Evolutionary conservation across 1,284 basidiomycete genomes (phyloP), one percentile per base, ranked within the genome.

Genomic region (Clitocybe nebularis): DNA sequence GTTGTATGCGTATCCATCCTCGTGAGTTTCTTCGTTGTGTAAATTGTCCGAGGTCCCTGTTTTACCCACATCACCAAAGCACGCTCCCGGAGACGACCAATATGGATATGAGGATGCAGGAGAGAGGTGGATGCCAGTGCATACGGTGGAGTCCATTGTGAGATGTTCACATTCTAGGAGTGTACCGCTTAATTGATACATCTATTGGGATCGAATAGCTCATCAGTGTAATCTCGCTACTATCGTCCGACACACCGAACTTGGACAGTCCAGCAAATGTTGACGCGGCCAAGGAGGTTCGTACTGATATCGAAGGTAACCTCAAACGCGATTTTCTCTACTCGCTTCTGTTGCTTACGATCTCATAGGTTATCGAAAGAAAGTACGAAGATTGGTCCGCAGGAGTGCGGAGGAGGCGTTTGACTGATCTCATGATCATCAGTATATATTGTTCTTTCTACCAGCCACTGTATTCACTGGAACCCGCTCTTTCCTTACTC

Each of bases 31-130:
- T n/a, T n/a, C n/a, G n/a, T n/a, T n/a, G n/a, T n/a, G n/a, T n/a
- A 34, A 26, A 21, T 36, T 19, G 37, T 4, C 23, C 11, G 17
- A 9, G 35, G 10, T 19, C 7, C 38, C 16, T 28, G n/a, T 37
- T 5, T 21, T 23, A 22, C 23, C 23, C 23, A 4, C 25, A 45
- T n/a, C 35, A 41, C 35, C 25, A 5, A 52, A 93, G 90, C 95
- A 99, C 60, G 83, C 91, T 25, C 96, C 96, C 1, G 95, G 93
- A 36, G 90, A 95, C 46, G 96, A 99, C 66, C 89, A 98, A 66
- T 99, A 91, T 62, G 96, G 96, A 5, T 98, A 94, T 58, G 96
- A 99, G 64, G 91, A 97, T 58, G 94, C 96, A 0, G 88, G 92
- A 39, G 96, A 99, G 71, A 71, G 96, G 48, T 99, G 96, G 96